Base-by-base conservation (phyloP, 192 early-diverging fungal genomes). In the Piromyces sp. region DNA sequence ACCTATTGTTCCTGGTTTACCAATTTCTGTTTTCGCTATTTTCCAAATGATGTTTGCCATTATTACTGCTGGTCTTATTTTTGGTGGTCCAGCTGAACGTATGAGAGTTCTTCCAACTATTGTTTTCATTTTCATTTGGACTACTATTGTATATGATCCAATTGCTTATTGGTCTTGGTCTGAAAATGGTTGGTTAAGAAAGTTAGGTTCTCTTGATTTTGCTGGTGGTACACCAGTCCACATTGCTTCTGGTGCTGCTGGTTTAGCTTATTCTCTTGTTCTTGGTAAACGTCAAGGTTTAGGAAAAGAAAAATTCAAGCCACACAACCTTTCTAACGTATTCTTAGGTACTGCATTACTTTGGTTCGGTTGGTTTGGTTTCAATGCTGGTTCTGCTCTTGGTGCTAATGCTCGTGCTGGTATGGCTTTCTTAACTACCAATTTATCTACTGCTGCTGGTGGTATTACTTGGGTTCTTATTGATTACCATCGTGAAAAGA, bases 321-420 rank as follows among this genome's bases (percentile, higher is more conserved):
- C 95, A 31, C 94, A 95, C 84, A 95, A 94, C 84, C 89, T 95
- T 30, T 89, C 93, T 26, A 92, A 93, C 88, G 94, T 97, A 30
- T 90, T 95, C 82, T 87, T 96, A 30, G 96, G 95, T 9, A 91
- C 92, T 29, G 88, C 93, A 14, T 86, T 96, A 30, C 84, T 97
- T 79, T 96, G 95, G 92, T 96, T 97, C 84, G 95, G 95, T 37
- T 97, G 95, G 95, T 93, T 94, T 79, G 94, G 93, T 0, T 97
- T 96, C 86, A 97, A 97, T 86, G 94, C 92, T 28, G 95, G 94
- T 33, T 89, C 87, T n/a, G 94, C 93, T 5, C 84, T 94, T 22
- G 89, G 90, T 30, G 90, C 90, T 30, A 93, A 91, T 19, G 89
- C 93, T 1, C 88, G 93, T 6, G 92, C 94, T 17, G 93, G 91